Percentiles rank a stretch among this genome's conserved stretches.
Evolutionary conservation across 345 rosid species (phyloP).

Genomic region (Excoecaria cochinchinensis): DNA sequence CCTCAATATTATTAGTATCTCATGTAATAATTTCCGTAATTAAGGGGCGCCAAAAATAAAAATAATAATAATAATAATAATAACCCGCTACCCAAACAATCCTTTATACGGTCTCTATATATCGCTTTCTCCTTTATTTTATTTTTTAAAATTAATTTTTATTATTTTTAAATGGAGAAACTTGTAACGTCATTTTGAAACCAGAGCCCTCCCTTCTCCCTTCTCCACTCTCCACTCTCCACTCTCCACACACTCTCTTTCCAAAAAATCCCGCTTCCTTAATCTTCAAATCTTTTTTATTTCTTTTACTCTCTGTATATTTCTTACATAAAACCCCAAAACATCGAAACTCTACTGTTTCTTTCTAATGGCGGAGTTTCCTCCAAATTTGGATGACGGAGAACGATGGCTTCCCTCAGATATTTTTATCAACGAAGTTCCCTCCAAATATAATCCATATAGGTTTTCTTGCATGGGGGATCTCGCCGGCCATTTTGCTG

Average conservation of each 20-base stretch:
- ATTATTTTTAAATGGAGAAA: neutral
- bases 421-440: slow-evolving; percentile 27
- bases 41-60: too few relatives aligned
- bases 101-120: neutral
- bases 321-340: neutral
- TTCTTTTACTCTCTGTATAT: neutral
- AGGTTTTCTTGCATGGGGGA: slow-evolving; percentile 28
- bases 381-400: slow-evolving; percentile 42
- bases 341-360: neutral
- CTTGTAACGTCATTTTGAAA: slow-evolving; percentile 33
- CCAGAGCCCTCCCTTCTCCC: slow-evolving; percentile 16
- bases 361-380: slow-evolving; percentile 29
- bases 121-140: neutral
- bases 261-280: slow-evolving; percentile 9
- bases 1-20: too few relatives aligned
- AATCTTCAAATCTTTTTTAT: neutral
- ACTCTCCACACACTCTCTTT: neutral
- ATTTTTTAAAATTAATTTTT: neutral
- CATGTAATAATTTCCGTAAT: too few relatives aligned
- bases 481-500: slow-evolving; percentile 30
- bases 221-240: neutral
- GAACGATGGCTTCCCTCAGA: slow-evolving; percentile 40
- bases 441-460: slow-evolving; percentile 13
- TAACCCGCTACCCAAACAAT: neutral
- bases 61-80: too few relatives aligned